A percentile compares a stretch with the other conserved stretches of the same genome.
Evolutionary conservation across 225 moss, liverwort and hornwort genomes (phyloP).

Genomic region (Pseudisothecium myosuroides): DNA sequence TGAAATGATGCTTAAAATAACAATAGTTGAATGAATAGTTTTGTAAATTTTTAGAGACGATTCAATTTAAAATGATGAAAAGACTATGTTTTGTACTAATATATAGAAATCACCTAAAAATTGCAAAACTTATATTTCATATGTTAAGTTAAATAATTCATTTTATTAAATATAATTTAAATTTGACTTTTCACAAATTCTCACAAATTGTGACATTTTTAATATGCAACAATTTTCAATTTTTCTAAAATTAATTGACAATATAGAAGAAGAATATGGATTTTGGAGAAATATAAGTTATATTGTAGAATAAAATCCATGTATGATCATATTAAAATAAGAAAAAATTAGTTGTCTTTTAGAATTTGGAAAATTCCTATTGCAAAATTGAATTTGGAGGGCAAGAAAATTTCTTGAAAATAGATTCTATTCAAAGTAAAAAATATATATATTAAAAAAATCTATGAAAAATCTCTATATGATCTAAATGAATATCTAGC

Average conservation of each 20-base stretch:
- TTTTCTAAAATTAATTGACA: neutral
- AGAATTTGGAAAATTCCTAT: neutral
- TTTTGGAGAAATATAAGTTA: neutral
- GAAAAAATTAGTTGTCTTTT: neutral
- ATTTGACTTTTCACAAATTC: rapidly evolving
- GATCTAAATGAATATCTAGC: neutral
- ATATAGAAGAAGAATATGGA: neutral
- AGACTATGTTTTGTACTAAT: neutral
- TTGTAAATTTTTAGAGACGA: neutral
- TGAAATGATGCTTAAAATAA: neutral
- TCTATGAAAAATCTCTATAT: neutral
- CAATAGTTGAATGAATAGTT: neutral
- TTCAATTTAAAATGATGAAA: neutral
- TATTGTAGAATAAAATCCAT: neutral
- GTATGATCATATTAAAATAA: neutral
- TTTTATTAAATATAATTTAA: neutral
- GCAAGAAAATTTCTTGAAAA: neutral
- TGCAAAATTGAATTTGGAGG: rapidly evolving
- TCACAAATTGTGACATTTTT: neutral
- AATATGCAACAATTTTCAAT: neutral
- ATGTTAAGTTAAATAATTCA: neutral
- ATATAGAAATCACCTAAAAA: neutral
- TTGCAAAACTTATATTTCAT: rapidly evolving
- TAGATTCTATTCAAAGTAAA: neutral
- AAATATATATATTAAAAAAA: neutral